Conservation (phyloP, 495 filamentous ascomycete genomes). For the Cenococcum geophilum region DNA sequence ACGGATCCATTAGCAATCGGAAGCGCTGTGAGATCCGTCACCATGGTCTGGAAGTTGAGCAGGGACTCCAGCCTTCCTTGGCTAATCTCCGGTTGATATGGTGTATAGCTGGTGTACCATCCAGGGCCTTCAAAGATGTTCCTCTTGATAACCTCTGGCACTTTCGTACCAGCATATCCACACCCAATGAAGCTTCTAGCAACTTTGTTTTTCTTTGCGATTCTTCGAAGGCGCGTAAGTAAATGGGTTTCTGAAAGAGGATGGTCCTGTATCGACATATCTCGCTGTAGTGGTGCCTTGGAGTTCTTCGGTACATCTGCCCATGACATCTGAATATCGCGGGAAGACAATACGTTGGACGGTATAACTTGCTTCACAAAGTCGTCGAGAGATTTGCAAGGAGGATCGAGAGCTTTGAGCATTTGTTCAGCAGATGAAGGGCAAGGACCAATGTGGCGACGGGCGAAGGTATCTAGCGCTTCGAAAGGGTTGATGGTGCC, state of each 20-base stretch:
- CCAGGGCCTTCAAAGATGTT: constrained; percentile 91
- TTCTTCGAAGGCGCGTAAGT: constrained; percentile 55
- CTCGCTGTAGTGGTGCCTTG: background rate
- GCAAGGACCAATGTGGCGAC: constrained; percentile 92
- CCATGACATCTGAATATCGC: constrained; percentile 47
- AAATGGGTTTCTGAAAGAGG: constrained; percentile 60
- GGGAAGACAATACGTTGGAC: constrained; percentile 68
- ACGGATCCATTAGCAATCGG: constrained; percentile 91
- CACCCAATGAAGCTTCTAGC: constrained; percentile 70
- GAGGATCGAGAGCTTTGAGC: constrained; percentile 75
- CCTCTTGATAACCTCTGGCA: constrained; percentile 87
- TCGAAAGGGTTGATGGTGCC: constrained; percentile 31
- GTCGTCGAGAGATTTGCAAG: constrained; percentile 66
- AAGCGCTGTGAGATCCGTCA: constrained; percentile 81
- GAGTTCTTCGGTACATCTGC: background rate
- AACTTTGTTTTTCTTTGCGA: constrained; percentile 59
- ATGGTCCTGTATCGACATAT: background rate
- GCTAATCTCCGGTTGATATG: constrained; percentile 97
- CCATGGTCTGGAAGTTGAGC: constrained; percentile 94
- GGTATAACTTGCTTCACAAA: constrained; percentile 88
- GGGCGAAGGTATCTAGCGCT: constrained; percentile 61
- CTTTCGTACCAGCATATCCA: constrained; percentile 81
- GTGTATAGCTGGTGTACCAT: constrained; percentile 99
- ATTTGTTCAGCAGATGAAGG: constrained; percentile 65
- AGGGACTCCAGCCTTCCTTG: constrained; percentile 77